Conservation (phyloP, 1,284 basidiomycete genomes). For the Pseudozyma hubeiensis region DNA sequence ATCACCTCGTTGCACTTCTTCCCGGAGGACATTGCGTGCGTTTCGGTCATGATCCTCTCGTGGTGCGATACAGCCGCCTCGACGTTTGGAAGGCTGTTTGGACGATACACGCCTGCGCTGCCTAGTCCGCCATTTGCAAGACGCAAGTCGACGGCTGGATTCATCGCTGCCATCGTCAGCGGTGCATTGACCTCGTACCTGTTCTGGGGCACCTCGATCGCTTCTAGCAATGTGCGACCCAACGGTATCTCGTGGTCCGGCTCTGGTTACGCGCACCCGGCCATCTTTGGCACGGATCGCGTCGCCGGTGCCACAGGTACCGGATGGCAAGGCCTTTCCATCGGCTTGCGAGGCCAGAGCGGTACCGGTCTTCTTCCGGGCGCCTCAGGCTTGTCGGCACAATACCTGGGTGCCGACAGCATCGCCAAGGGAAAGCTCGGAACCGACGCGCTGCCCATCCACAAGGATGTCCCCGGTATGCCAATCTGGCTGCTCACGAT, state of each 20-base stretch:
- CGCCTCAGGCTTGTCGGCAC: conserved; percentile 29
- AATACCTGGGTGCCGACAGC: conserved; percentile 33
- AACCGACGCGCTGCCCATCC: conserved; percentile 21
- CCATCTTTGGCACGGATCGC: conserved; percentile 57
- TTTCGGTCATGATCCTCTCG: conserved; percentile 74
- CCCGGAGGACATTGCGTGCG: conserved; percentile 66
- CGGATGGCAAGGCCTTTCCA: conserved; percentile 51
- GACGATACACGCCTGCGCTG: conserved; percentile 80
- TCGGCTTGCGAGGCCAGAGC: conserved; percentile 44
- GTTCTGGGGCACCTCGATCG: conserved; percentile 77
- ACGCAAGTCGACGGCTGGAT: conserved; percentile 89
- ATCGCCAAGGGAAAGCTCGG: conserved; percentile 42
- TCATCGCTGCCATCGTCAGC: conserved; percentile 82
- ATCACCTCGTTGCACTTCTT: conserved; percentile 79
- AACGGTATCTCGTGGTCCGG: conserved; percentile 62
- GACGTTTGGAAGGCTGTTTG: conserved; percentile 88
- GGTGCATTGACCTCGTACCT: conserved; percentile 79
- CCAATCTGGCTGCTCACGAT: conserved; percentile 55
- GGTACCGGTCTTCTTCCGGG: conserved; percentile 32
- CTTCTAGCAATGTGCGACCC: conserved; percentile 45
- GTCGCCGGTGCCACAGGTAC: conserved; percentile 43
- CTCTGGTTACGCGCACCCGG: conserved; percentile 38
- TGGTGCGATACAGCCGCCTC: conserved; percentile 98
- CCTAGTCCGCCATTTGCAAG: conserved; percentile 81
- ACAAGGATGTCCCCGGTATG: conserved; percentile 52